Evolutionary conservation across 805 yeast genomes (phyloP).

Genomic region (Yamadazyma paraphyllophila): DNA sequence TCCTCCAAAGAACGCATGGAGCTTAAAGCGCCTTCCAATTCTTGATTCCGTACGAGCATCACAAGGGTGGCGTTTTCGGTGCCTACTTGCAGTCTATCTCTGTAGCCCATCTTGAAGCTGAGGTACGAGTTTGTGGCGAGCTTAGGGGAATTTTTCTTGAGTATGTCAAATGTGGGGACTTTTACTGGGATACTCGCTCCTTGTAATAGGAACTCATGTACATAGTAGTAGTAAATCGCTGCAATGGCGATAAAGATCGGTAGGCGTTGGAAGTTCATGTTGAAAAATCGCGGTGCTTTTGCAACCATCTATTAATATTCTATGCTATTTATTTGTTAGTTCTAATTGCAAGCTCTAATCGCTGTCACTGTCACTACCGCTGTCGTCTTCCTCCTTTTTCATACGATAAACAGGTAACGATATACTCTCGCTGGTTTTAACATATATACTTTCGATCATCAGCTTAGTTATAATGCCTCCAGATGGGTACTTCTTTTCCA

Average conservation of each 20-base stretch:
- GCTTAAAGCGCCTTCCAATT: constrained; percentile 64
- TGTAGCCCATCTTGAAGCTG: constrained; percentile 17
- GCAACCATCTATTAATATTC: background rate
- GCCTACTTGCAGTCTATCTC: constrained; percentile 42
- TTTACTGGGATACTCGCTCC: background rate
- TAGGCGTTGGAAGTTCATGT: constrained; percentile 16
- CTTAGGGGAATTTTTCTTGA: constrained; percentile 18
- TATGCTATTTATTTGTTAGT: background rate
- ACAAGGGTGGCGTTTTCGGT: constrained; percentile 80
- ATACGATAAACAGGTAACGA: constrained; percentile 52
- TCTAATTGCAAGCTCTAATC: too few species aligned
- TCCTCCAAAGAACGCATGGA: constrained; percentile 45
- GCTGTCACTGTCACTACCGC: constrained; percentile 2
- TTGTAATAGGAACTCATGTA: background rate
- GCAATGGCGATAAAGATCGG: constrained; percentile 1
- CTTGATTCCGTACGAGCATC: constrained; percentile 85
- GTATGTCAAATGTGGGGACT: background rate
- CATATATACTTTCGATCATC: constrained; percentile 49
- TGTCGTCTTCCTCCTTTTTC: background rate
- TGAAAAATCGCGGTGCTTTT: background rate
- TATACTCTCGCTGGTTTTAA: constrained; percentile 65
- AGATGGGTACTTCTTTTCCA: constrained; percentile 46
- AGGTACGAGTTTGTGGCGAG: constrained; percentile 30
- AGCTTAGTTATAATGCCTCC: constrained; percentile 54
- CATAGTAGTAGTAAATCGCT: constrained; percentile 5